Percentiles rank a stretch among this genome's conserved stretches.
Conservation (phyloP, 192 early-diverging fungal genomes). For the Funneliformis geosporum region DNA sequence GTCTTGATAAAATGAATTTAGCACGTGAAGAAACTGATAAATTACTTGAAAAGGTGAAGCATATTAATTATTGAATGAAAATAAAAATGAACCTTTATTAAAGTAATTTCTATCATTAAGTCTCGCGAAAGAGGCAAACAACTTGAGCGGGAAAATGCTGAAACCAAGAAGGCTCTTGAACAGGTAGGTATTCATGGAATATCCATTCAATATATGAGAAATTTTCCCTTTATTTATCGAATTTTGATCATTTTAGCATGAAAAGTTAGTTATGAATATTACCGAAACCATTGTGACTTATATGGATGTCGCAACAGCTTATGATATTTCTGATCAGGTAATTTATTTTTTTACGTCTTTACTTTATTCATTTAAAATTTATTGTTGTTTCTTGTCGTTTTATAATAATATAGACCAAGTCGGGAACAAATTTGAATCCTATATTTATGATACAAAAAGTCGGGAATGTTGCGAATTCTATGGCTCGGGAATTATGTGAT, state of each 20-base stretch:
- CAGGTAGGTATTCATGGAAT: background rate
- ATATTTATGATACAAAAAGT: constrained; percentile 16
- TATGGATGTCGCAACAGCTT: background rate
- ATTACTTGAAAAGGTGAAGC: background rate
- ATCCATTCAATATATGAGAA: background rate
- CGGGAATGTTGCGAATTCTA: background rate
- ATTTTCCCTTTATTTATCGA: background rate
- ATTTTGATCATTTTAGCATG: background rate
- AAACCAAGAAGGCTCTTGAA: background rate
- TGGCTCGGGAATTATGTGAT: constrained; percentile 1
- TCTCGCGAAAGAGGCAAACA: background rate
- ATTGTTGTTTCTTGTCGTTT: background rate
- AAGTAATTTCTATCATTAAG: background rate
- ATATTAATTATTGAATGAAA: background rate
- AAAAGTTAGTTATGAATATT: background rate
- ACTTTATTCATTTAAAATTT: background rate
- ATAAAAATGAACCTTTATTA: background rate
- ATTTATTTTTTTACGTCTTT: background rate
- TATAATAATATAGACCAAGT: background rate
- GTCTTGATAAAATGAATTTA: background rate
- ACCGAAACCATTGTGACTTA: background rate
- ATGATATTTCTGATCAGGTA: constrained; percentile 6
- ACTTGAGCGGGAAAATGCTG: background rate
- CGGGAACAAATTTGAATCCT: background rate
- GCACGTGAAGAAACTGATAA: background rate